Evolutionary conservation across 805 yeast genomes (phyloP).

Genomic region (Teunomyces barrocoloradensis): DNA sequence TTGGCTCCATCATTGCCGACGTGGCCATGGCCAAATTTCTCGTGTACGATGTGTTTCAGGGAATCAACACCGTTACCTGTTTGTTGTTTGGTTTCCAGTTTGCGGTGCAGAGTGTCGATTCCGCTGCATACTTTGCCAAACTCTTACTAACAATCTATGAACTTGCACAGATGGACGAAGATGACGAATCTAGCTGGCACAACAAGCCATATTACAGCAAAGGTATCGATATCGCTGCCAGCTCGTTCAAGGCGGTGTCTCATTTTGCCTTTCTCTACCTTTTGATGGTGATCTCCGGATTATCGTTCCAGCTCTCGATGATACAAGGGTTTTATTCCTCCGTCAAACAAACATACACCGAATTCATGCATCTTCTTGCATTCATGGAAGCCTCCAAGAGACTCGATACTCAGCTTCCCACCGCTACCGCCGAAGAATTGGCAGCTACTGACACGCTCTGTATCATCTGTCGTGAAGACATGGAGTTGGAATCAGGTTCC

Average conservation of each 20-base stretch:
- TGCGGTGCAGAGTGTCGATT: conserved; percentile 58
- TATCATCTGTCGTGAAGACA: conserved; percentile 90
- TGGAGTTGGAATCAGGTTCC: conserved; percentile 42
- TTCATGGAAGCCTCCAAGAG: conserved; percentile 56
- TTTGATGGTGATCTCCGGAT: conserved; percentile 29
- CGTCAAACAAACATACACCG: conserved; percentile 28
- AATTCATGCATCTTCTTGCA: conserved; percentile 43
- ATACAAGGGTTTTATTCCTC: conserved; percentile 45
- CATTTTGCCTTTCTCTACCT: conserved; percentile 33
- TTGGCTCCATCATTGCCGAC: conserved; percentile 49
- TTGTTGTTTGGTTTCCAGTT: conserved; percentile 76
- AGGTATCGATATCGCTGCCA: conserved; percentile 51
- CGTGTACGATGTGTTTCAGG: conserved; percentile 53
- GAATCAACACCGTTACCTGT: conserved; percentile 52
- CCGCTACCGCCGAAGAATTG: conserved; percentile 63
- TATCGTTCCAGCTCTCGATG: conserved; percentile 37
- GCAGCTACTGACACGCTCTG: conserved; percentile 60
- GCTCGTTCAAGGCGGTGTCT: conserved; percentile 34
- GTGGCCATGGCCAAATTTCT: conserved; percentile 50
- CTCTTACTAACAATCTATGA: conserved; percentile 56
- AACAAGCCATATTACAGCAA: conserved; percentile 59
- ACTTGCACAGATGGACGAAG: conserved; percentile 33
- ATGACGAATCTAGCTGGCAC: conserved; percentile 69
- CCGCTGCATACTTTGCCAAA: conserved; percentile 46
- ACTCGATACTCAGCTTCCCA: conserved; percentile 59